Conservation (phyloP, 192 early-diverging fungal species). For the Backusella tarrabulga region DNA sequence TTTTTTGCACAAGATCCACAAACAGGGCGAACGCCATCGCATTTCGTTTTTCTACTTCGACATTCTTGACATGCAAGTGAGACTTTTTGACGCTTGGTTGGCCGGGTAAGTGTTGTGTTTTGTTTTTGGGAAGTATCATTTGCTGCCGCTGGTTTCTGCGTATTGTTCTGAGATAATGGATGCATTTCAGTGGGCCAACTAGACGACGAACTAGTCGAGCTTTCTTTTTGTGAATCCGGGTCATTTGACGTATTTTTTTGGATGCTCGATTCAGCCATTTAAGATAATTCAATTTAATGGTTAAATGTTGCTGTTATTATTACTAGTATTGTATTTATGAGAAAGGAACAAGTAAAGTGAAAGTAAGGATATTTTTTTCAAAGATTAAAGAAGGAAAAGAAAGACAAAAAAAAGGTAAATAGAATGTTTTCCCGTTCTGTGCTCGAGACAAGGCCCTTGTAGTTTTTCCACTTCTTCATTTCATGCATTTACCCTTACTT, state of each 20-base stretch:
- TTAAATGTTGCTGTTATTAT: not conserved
- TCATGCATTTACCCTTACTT: not conserved
- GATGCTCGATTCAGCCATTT: not conserved
- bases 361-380: not conserved
- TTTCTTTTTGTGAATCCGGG: not conserved
- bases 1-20: conserved; percentile 16
- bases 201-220: not conserved
- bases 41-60: conserved; percentile 8
- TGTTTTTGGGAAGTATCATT: not conserved
- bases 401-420: not conserved
- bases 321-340: not conserved
- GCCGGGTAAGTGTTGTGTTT: not conserved
- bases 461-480: not conserved
- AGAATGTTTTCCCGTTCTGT: not conserved
- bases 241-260: not conserved
- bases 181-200: not conserved
- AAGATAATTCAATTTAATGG: not conserved
- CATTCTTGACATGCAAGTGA: conserved; percentile 18
- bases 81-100: conserved; percentile 13
- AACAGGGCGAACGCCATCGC: conserved; percentile 14
- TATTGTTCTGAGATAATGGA: not conserved
- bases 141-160: not conserved
- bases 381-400: not conserved
- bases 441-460: not conserved
- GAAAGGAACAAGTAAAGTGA: not conserved